Base-by-base conservation (phyloP, 108 stramenopile species). In the Chaetoceros muelleri region DNA sequence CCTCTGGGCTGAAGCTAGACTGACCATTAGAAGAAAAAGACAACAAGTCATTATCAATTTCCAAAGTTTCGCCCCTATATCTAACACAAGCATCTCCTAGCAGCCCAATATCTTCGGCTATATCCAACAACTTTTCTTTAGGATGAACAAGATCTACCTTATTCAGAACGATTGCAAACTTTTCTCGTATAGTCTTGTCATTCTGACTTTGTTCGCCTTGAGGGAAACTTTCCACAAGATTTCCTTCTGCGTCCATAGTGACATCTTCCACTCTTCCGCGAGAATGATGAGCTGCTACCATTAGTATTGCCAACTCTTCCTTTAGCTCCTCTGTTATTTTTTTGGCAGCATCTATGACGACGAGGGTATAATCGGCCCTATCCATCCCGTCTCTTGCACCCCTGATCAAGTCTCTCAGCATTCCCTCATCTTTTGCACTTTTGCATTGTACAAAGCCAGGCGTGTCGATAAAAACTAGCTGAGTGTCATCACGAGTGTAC, bases 71-170 rank as follows among this genome's bases (percentile, higher is more conserved):
- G 5, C 27, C 53, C 3, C 3, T 54, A 50, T 75, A 68, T 10
- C 30, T 44, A 5, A 87, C 45, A 29, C 76, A 78, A 23, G 50
- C 46, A 34, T 87, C 89, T 26, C 85, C 87, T 61, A 93, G 71
- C 34, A 57, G 49, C 18, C 87, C 80, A 46, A 92, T 60, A n/a
- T 89, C 90, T 53, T 64, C 62, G 19, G 89, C 85, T 30, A 80
- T 51, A 50, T 73, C 58, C 7, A 96, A 64, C 20, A 96, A 62
- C 21, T 78, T 68, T 19, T 68, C 53, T 65, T 91, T 94, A n/a
- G 93, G 93, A 48, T 88, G 52, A 0, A 96, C 93, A 51, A 94
- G 60, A 61, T 96, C 95, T 2, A 89, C 85, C 65, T 96, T 96
- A 66, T 96, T 96, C 44, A 96, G 52, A 24, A 94, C 87, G 34